These are phyloP conservation scores for Phytomonas francai DNA, from an alignment of 208 protist genomes.

Conservation along the genomic window DNA sequence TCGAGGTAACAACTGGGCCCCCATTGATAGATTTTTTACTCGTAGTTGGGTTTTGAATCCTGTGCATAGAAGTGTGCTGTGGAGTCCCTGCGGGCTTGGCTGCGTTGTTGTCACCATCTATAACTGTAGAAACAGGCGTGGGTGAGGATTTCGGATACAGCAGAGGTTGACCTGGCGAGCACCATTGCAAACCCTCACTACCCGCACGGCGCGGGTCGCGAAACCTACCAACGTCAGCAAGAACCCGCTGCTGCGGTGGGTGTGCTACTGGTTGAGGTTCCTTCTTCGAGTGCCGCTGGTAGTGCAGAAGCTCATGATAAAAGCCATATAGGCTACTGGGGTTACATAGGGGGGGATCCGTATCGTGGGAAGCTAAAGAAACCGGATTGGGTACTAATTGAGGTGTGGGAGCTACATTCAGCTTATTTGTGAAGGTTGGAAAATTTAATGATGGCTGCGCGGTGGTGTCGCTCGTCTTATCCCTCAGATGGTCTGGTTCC, in stretches of 20 bases:
- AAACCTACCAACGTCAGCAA: background rate
- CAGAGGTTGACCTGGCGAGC: background rate
- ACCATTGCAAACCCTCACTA: background rate
- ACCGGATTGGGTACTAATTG: background rate
- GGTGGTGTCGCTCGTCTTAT: background rate
- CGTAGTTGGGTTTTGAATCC: background rate
- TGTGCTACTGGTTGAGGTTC: background rate
- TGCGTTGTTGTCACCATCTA: background rate
- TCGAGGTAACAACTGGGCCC: background rate
- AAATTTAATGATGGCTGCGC: background rate
- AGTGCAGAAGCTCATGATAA: constrained; percentile 33
- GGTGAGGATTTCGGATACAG: background rate
- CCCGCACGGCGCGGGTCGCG: background rate
- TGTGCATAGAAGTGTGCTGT: background rate
- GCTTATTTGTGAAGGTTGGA: background rate
- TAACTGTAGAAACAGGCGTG: background rate
- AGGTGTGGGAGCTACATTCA: background rate
- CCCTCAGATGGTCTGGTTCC: background rate
- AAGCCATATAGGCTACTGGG: constrained; percentile 21
- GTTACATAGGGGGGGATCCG: background rate
- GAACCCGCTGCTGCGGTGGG: background rate
- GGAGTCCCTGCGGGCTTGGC: background rate
- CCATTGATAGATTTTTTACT: background rate
- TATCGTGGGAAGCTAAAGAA: background rate
- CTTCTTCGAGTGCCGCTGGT: constrained; percentile 13